Evolutionary conservation across 805 yeast species (phyloP), one percentile per base, ranked within the genome.

Genomic region (Candida methanosorbosa): DNA sequence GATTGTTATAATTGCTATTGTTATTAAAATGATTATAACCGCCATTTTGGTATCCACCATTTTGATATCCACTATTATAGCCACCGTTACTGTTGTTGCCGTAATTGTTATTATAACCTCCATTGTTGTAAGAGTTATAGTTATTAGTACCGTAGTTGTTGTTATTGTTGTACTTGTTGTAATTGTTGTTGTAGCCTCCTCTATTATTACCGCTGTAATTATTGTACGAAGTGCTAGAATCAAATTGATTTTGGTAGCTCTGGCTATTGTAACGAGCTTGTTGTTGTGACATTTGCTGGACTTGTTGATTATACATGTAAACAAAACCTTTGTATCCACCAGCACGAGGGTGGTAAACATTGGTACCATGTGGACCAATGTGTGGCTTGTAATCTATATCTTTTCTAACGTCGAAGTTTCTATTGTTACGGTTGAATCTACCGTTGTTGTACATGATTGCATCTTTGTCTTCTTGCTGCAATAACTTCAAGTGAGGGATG

Each of bases 381-480:
- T 71, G 69, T 24, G 59, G 55, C 35, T 54, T 57, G 50, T 64
- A 61, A 27, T 56, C 61, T 14, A 55, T 52, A 25, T 48, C 50
- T 14, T 40, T 32, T 14, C 33, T 41, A n/a, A 38, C 30, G 14
- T 49, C 50, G 33, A 46, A 47, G 22, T 54, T 49, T 18, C 50
- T 43, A 30, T 52, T 52, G 32, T 45, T 45, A 31, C 61, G 49
- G 41, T 57, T 48, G 33, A 54, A 50, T 38, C 61, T 56, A 32
- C 62, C 59, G 37, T 57, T 52, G 24, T 46, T 37, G 45, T 75
- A 70, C 22, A 68, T 48, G 12, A 85, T 64, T 9, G 68, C 60
- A 41, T 80, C 85, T 37, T 67, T 71, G 46, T 88, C 97, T 32
- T 78, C 80, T 27, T 71, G 73, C 4, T 75, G 75, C 30, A 90